Percentiles rank a stretch among this genome's conserved stretches.
phyloP scores from a whole-genome alignment of 768 basidiomycete genomes.

The Agrocybe chaxingu region DNA sequence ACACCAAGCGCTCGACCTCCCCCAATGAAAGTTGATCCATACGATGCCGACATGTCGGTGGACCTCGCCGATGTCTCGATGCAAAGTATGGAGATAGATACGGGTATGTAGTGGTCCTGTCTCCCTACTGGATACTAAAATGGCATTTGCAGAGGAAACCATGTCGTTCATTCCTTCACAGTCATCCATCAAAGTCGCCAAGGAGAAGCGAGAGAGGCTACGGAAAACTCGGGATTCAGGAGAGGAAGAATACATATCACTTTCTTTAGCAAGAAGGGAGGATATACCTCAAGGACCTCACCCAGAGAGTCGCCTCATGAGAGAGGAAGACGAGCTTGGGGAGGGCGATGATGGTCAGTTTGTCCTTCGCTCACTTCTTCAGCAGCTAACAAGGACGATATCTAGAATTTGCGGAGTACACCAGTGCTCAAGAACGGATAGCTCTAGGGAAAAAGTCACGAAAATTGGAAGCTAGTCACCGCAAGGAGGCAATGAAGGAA shows the following conservation, averaged over 20 bases:
- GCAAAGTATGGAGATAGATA: conserved; percentile 28
- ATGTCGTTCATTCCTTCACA: conserved; percentile 58
- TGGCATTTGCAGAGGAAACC: conserved; percentile 24
- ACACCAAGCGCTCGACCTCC: conserved; percentile 58
- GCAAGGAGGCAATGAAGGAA: conserved; percentile 70
- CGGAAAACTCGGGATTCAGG: conserved; percentile 42
- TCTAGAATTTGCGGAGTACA: conserved; percentile 82
- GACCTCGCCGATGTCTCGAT: conserved; percentile 37
- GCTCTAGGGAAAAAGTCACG: conserved; percentile 81
- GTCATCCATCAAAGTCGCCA: conserved; percentile 69
- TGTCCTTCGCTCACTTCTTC: no score
- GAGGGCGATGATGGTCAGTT: no score
- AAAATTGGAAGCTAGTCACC: conserved; percentile 65
- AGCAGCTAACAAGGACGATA: background rate
- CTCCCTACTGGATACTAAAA: background rate
- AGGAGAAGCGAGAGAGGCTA: conserved; percentile 70
- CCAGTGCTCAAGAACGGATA: conserved; percentile 83
- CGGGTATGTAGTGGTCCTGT: conserved; percentile 14
- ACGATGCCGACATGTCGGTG: conserved; percentile 51
- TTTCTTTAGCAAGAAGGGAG: conserved; percentile 59
- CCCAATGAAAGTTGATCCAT: conserved; percentile 31
- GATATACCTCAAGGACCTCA: conserved; percentile 69
- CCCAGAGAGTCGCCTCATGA: conserved; percentile 76
- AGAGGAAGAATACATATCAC: conserved; percentile 76
- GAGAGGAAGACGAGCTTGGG: conserved; percentile 87